Percentiles rank a stretch among this genome's conserved stretches.
Evolutionary conservation across 805 yeast species (phyloP).

Genomic region (Naumovozyma castellii): DNA sequence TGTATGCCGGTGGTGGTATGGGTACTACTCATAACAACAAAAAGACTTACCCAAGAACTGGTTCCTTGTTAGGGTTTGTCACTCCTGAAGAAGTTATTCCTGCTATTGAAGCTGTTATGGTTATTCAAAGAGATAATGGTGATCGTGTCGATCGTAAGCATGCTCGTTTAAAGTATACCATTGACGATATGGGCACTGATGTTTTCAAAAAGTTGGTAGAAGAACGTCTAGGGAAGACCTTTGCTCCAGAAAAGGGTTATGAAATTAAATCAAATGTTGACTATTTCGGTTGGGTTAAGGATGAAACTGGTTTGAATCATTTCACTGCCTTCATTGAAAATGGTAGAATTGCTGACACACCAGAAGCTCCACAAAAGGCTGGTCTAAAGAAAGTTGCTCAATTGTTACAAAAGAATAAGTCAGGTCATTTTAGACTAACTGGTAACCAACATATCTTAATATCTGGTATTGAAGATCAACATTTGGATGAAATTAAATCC

Average conservation of each 20-base stretch:
- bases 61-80: constrained; percentile 75
- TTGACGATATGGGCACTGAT: constrained; percentile 88
- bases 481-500: constrained; percentile 51
- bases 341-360: constrained; percentile 91
- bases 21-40: constrained; percentile 95
- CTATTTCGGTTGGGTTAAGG: constrained; percentile 88
- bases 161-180: constrained; percentile 93
- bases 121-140: constrained; percentile 90
- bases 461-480: constrained; percentile 61
- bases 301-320: constrained; percentile 75
- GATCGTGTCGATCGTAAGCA: constrained; percentile 95
- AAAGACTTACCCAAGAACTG: constrained; percentile 93
- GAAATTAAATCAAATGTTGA: constrained; percentile 82
- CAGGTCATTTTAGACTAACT: constrained; percentile 85
- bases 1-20: constrained; percentile 97
- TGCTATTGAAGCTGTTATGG: constrained; percentile 85
- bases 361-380: constrained; percentile 79
- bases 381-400: constrained; percentile 77
- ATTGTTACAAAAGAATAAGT: constrained; percentile 45
- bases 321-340: constrained; percentile 92
- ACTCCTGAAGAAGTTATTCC: constrained; percentile 55
- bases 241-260: constrained; percentile 61
- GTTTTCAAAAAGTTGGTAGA: constrained; percentile 74
- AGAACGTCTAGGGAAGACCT: constrained; percentile 67
- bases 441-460: constrained; percentile 90